Evolutionary conservation across 2,329 filamentous ascomycete genomes (phyloP), one percentile per base, ranked within the genome.

Genomic region (Setomelanomma holmii): DNA sequence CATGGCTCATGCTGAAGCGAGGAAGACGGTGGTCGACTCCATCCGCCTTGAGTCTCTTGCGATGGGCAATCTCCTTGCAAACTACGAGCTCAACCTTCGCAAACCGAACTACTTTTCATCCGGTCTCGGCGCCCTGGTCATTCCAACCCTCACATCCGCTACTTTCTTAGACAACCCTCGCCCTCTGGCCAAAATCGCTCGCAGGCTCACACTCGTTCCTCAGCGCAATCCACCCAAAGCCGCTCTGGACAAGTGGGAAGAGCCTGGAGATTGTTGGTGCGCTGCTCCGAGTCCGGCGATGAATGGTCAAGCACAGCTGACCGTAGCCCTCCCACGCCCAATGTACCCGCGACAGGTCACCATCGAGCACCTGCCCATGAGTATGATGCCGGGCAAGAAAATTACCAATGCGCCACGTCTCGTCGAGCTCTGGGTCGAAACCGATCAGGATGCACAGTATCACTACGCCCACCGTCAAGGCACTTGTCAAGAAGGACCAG

Each of bases 261-360:
- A 96, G 42, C 83, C 88, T 27, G 90, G 89, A 17, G 90, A 98
- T 56, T 96, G 91, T 74, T 98, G 91, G 89, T 98, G 93, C 72
- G 86, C 88, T 4, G 74, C 78, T 8, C 44, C 81, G 79, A 61
- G 58, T 20, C 56, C 53, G 3, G 75, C 76, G 0, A 76, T 80
- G 14, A 79, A 80, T 6, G 80, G 82, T 42, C 84, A 86, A 33
- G 85, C 86, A 1, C 84, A 86, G 46, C 77, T 98, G 14, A 84
- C 83, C 7, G 84, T 96, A 16, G 51, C 65, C 12, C 66, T 79
- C 14, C 55, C 66, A 4, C 63, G 68, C 5, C 59, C 61, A 1
- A 69, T 81, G 49, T 69, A 61, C 43, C 78, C 79, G 1, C 66
- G 64, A 4, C 64, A 73, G 27, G 50, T 81, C 47, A 75, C 75